Percentiles rank a stretch among this genome's conserved stretches.
Evolutionary conservation across 2,329 filamentous ascomycete species (phyloP).

Genomic region (Colletotrichum sp.): DNA sequence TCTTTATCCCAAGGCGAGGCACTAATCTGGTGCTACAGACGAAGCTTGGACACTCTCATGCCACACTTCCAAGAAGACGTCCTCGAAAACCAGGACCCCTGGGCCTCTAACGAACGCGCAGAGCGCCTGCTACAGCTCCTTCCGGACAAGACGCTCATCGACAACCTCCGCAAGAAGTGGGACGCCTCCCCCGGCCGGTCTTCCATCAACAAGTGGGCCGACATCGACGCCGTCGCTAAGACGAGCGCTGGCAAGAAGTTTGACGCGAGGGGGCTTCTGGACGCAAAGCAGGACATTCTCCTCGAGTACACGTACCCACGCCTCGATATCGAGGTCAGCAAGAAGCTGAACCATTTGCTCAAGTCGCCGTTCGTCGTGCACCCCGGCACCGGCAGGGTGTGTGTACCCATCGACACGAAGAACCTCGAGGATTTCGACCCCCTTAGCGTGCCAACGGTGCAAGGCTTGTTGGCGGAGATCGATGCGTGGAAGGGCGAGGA

Average conservation of each 20-base stretch:
- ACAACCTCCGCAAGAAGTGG: constrained; percentile 89
- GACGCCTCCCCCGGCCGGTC: constrained; percentile 78
- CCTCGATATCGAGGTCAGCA: constrained; percentile 95
- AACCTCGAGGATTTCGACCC: constrained; percentile 86
- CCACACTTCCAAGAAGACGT: constrained; percentile 85
- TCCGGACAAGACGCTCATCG: constrained; percentile 78
- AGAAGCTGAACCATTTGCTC: constrained; percentile 97
- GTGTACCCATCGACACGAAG: constrained; percentile 87
- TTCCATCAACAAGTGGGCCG: constrained; percentile 87
- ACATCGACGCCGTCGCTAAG: constrained; percentile 87
- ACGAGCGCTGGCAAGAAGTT: constrained; percentile 74
- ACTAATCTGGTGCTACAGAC: constrained; percentile 47
- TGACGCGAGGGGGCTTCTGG: constrained; percentile 75
- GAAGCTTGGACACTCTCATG: constrained; percentile 85
- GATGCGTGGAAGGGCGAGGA: constrained; percentile 72
- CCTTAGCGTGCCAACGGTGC: constrained; percentile 86
- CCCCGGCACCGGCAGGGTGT: constrained; percentile 91
- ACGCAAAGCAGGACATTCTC: constrained; percentile 95
- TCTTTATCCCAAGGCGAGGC: neutral
- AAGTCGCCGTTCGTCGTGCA: constrained; percentile 98
- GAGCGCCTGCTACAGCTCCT: constrained; percentile 84
- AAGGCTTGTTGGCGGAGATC: constrained; percentile 81
- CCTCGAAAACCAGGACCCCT: constrained; percentile 85
- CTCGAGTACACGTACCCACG: constrained; percentile 98
- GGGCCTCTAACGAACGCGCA: constrained; percentile 71